A percentile compares a stretch with the other conserved stretches of the same genome.
phyloP scores from a whole-genome alignment of 257 asterid genomes.

The Penstemon davidsonii region DNA sequence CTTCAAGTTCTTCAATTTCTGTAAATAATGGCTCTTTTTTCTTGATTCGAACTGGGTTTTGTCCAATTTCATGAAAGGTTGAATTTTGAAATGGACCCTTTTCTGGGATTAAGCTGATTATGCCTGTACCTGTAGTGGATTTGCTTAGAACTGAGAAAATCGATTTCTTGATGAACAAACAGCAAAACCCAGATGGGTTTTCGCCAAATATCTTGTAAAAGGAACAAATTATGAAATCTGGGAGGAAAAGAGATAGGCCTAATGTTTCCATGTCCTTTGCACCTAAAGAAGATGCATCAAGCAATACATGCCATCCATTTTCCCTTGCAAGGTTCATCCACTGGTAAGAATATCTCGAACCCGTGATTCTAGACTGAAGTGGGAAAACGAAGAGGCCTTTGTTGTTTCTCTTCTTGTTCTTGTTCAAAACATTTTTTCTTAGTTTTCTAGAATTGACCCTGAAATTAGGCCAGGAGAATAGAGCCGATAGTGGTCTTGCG shows the following conservation, averaged over 20 bases:
- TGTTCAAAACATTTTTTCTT: conserved; percentile 43
- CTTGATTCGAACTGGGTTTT: conserved; percentile 16
- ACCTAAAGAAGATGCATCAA: conserved; percentile 78
- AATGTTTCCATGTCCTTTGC: conserved; percentile 89
- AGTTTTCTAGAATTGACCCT: conserved; percentile 52
- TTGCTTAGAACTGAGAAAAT: conserved; percentile 32
- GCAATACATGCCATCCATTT: conserved; percentile 79
- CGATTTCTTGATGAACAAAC: conserved; percentile 68
- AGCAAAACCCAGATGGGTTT: conserved; percentile 86
- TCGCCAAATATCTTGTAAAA: conserved; percentile 77
- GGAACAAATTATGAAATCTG: conserved; percentile 70
- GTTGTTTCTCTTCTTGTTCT: conserved; percentile 31
- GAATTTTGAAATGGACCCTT: conserved; percentile 20
- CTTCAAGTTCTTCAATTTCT: conserved; percentile 33
- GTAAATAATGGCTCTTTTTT: conserved; percentile 27
- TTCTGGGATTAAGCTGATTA: conserved; percentile 55
- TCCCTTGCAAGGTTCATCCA: conserved; percentile 87
- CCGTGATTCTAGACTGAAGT: conserved; percentile 69
- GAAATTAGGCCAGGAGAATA: conserved; percentile 72
- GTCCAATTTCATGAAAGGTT: conserved; percentile 13
- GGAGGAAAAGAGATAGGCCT: conserved; percentile 74
- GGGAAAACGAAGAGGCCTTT: conserved; percentile 75
- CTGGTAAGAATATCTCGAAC: conserved; percentile 63
- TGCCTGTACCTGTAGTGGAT: conserved; percentile 46
- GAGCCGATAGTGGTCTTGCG: conserved; percentile 51